Evolutionary conservation across 257 asterid species (phyloP), one percentile per base, ranked within the genome.

Genomic region (Solanum ahanhuiri): DNA sequence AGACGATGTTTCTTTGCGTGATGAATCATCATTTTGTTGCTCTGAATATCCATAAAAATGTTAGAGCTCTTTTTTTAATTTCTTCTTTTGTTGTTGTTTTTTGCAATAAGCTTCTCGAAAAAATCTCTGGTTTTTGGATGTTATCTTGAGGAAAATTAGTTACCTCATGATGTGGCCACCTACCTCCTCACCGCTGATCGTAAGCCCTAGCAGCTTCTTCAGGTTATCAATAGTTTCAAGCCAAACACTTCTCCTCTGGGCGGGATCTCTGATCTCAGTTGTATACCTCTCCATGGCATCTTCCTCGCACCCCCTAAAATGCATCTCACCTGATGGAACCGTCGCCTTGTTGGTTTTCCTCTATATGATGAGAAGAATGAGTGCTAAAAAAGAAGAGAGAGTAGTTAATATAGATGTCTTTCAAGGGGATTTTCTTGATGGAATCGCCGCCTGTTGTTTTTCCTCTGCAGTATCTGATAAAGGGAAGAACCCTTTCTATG

Each of bases 151-250:
- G 25, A 57, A 8, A 20, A 20, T 22, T 60, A 60, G 12, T 60
- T 60, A 60, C 67, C 67, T 60, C 5, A 23, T 60, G 12, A 23
- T 60, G 12, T 60, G 30, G 23, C 66, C 5, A 7, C 77, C 8
- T 58, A 20, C 76, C 5, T 9, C 85, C 77, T 73, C 30, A 84
- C 77, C 11, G 79, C 48, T 4, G 35, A 25, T 86, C 87, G 48
- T 58, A 86, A 4, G 87, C 66, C 39, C 37, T 12, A n/a, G 85
- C 77, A 31, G 85, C 87, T 20, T 86, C 87, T 33, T n/a, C 85
- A 39, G 85, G 33, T 8, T 70, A 35, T 86, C 79, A 63, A 86
- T 57, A 7, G 87, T 86, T 12, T 63, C 85, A 2, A 76, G 66
- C 79, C 77, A 76, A 20, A 76, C 66, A n/a, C 18, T 45, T 48